Conservation (phyloP, 1,139 yeast genomes). For the Nakaseomyces sp. region DNA sequence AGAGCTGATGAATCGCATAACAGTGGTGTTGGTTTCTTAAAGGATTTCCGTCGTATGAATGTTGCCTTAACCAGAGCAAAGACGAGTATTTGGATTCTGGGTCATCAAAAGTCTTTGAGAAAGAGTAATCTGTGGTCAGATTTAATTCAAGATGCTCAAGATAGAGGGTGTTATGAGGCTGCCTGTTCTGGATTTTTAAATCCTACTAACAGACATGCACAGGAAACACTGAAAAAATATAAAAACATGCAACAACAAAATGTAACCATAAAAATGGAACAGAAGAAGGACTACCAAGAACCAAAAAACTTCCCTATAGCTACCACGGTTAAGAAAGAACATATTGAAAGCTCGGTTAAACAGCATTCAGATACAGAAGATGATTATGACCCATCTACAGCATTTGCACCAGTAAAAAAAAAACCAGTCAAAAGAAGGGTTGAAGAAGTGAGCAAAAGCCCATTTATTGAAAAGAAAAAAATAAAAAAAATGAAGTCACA, state of each 20-base stretch:
- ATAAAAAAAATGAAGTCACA: constrained; percentile 1
- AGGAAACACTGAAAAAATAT: constrained; percentile 19
- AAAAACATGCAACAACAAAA: constrained; percentile 10
- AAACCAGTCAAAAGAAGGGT: constrained; percentile 5
- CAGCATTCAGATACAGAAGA: constrained; percentile 4
- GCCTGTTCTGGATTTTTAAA: constrained; percentile 33
- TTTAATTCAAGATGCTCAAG: constrained; percentile 53
- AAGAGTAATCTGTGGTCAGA: constrained; percentile 63
- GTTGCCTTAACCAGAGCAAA: constrained; percentile 93
- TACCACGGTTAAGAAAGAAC: background rate
- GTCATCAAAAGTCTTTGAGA: constrained; percentile 56
- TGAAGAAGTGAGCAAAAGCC: background rate
- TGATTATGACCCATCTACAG: constrained; percentile 5
- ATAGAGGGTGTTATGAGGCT: constrained; percentile 35
- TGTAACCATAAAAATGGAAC: no score
- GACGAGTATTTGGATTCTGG: constrained; percentile 86
- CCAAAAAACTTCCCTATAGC: no score
- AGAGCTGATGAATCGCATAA: constrained; percentile 53
- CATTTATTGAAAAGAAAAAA: constrained; percentile 3
- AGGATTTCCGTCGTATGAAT: constrained; percentile 88
- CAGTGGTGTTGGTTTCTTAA: constrained; percentile 71
- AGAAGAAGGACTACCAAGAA: no score
- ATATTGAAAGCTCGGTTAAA: background rate
- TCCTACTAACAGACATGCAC: constrained; percentile 8
- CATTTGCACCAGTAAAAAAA: background rate